Conservation (phyloP, 2,329 filamentous ascomycete species). For the Calonectria pseudoreteaudii region DNA sequence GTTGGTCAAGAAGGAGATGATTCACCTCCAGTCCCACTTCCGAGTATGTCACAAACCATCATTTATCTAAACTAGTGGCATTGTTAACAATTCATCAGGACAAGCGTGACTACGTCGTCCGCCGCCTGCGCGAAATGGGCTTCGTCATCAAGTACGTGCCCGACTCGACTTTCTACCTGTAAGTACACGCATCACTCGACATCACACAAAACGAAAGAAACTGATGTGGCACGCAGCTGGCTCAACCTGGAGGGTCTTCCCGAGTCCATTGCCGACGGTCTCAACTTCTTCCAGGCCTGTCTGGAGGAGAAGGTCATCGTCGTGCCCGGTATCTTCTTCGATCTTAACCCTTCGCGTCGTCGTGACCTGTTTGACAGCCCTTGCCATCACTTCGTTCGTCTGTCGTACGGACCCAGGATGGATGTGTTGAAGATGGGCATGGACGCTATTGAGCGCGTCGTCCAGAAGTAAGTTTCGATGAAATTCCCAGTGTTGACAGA, state of each 20-base stretch:
- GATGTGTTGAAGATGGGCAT: constrained; percentile 82
- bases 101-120: constrained; percentile 92
- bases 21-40: constrained; percentile 90
- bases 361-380: constrained; percentile 94
- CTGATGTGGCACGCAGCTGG: constrained; percentile 52
- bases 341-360: constrained; percentile 89
- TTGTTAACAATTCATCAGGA: constrained; percentile 57
- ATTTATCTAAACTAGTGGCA: neutral
- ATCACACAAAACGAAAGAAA: neutral
- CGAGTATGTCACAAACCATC: constrained; percentile 56
- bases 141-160: constrained; percentile 88
- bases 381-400: constrained; percentile 90
- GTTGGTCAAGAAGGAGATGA: constrained; percentile 87
- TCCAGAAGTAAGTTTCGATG: constrained; percentile 70
- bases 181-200: constrained; percentile 46
- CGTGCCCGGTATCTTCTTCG: constrained; percentile 97
- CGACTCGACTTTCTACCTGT: constrained; percentile 95
- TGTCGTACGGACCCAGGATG: constrained; percentile 88
- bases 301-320: constrained; percentile 95
- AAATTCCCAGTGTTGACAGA: neutral
- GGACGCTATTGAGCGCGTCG: constrained; percentile 85
- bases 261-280: constrained; percentile 85
- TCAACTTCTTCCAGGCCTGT: constrained; percentile 97
- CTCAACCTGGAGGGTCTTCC: constrained; percentile 76
- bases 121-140: constrained; percentile 84